Percentiles rank a stretch among this genome's conserved stretches.
Evolutionary conservation across 805 yeast genomes (phyloP).

Genomic region (Wickerhamiella dianesei): DNA sequence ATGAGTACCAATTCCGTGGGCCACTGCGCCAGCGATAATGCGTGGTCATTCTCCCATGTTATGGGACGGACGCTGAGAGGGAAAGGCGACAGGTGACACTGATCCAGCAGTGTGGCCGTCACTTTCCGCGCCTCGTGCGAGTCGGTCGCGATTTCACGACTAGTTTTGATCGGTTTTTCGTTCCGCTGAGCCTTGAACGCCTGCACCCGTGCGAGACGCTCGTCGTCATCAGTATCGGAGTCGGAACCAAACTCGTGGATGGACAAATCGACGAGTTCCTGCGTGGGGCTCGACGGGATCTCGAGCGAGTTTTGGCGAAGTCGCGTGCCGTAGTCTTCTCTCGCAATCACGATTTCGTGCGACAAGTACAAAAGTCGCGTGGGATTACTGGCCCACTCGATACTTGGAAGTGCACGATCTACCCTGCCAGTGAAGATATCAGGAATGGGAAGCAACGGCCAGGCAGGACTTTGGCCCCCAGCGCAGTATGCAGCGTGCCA

Average conservation of each 20-base stretch:
- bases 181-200: constrained; percentile 13
- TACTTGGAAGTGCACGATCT: constrained; percentile 39
- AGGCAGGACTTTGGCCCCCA: constrained; percentile 39
- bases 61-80: constrained; percentile 45
- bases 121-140: constrained; percentile 32
- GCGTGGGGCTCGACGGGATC: background rate
- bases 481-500: constrained; percentile 63
- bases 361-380: constrained; percentile 61
- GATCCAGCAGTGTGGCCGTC: constrained; percentile 72
- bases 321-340: constrained; percentile 62
- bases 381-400: constrained; percentile 65
- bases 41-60: constrained; percentile 54
- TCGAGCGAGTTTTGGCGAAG: constrained; percentile 54
- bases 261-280: background rate
- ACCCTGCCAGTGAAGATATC: constrained; percentile 55
- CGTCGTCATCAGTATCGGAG: constrained; percentile 1
- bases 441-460: constrained; percentile 72
- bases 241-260: background rate
- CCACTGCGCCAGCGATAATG: constrained; percentile 59
- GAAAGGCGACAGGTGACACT: constrained; percentile 80
- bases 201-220: background rate
- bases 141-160: constrained; percentile 13
- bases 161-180: constrained; percentile 7
- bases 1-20: constrained; percentile 52
- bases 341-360: constrained; percentile 63